phyloP scores from a whole-genome alignment of 2,329 filamentous ascomycete genomes.

The Pseudophaeomoniella oleicola region DNA sequence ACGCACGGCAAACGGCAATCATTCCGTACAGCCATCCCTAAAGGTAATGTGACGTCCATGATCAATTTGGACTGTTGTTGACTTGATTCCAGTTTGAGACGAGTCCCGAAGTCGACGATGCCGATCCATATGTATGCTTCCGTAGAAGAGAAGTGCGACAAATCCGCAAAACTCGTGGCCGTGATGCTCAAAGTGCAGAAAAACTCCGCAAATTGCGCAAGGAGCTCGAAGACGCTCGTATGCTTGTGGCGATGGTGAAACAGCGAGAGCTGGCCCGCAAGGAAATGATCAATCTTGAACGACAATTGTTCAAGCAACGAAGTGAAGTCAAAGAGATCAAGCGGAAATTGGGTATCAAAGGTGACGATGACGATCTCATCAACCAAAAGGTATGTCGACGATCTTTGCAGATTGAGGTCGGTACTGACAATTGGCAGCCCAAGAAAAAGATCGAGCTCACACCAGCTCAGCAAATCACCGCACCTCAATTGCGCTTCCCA shows the following conservation, averaged over 20 bases:
- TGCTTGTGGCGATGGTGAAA: conserved; percentile 62
- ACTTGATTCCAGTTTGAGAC: conserved; percentile 76
- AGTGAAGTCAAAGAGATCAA: conserved; percentile 76
- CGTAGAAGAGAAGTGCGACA: conserved; percentile 85
- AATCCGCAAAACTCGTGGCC: conserved; percentile 83
- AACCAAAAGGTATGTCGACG: conserved; percentile 67
- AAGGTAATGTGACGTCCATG: too few relatives aligned
- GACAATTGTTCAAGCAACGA: conserved; percentile 69
- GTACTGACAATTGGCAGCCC: conserved; percentile 40
- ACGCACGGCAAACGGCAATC: conserved; percentile 53
- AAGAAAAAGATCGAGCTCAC: conserved; percentile 54
- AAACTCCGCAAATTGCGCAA: conserved; percentile 83
- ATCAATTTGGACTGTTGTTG: too few relatives aligned
- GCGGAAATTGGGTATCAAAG: conserved; percentile 74
- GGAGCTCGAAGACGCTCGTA: conserved; percentile 78
- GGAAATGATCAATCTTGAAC: conserved; percentile 61
- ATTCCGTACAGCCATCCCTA: conserved; percentile 58
- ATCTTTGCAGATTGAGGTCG: too few relatives aligned
- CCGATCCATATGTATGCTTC: conserved; percentile 97
- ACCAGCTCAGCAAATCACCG: conserved; percentile 45
- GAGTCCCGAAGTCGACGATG: conserved; percentile 84
- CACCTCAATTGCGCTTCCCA: conserved; percentile 54
- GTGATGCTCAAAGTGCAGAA: conserved; percentile 87
- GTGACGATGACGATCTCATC: conserved; percentile 84
- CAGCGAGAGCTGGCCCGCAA: conserved; percentile 68